A percentile compares a stretch with the other conserved stretches of the same genome.
These are phyloP conservation scores for Sphagnurus paluster DNA, from an alignment of 1,284 basidiomycete genomes.

Conservation along the genomic window DNA sequence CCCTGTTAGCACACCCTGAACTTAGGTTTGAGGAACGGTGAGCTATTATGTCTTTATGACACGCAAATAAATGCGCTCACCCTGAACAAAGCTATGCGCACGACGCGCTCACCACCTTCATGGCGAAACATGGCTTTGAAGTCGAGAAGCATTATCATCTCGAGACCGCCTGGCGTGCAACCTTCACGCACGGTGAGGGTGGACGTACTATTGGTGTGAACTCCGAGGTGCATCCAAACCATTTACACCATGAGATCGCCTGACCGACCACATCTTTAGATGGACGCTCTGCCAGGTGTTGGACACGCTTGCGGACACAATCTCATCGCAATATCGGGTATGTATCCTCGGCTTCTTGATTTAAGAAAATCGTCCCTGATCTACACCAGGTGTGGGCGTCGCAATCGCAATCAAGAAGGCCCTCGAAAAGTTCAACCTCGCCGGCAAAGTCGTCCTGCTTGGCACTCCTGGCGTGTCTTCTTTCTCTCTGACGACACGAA, in stretches of 20 bases:
- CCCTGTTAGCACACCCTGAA: constrained; percentile 57
- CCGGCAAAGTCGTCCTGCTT: constrained; percentile 68
- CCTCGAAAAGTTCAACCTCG: constrained; percentile 55
- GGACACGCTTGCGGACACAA: constrained; percentile 82
- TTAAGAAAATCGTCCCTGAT: constrained; percentile 3
- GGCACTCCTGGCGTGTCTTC: constrained; percentile 66
- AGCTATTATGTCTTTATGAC: constrained; percentile 20
- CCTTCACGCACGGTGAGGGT: constrained; percentile 54
- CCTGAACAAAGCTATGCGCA: constrained; percentile 44
- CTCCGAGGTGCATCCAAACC: constrained; percentile 47
- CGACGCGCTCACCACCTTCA: constrained; percentile 54
- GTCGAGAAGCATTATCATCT: constrained; percentile 59
- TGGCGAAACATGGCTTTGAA: constrained; percentile 57
- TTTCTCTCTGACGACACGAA: neutral
- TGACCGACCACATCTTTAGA: constrained; percentile 28
- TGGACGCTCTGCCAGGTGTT: constrained; percentile 62
- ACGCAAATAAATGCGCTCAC: neutral
- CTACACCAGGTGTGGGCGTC: constrained; percentile 59
- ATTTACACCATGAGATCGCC: neutral
- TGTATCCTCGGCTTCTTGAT: neutral
- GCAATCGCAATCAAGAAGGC: constrained; percentile 61
- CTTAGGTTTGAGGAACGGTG: constrained; percentile 58
- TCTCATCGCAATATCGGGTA: constrained; percentile 65
- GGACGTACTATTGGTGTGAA: constrained; percentile 69
- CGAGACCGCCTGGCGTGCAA: constrained; percentile 72